These are phyloP conservation scores for Verticillium dahliae DNA, from an alignment of 2,329 filamentous ascomycete species.

Conservation along the genomic window DNA sequence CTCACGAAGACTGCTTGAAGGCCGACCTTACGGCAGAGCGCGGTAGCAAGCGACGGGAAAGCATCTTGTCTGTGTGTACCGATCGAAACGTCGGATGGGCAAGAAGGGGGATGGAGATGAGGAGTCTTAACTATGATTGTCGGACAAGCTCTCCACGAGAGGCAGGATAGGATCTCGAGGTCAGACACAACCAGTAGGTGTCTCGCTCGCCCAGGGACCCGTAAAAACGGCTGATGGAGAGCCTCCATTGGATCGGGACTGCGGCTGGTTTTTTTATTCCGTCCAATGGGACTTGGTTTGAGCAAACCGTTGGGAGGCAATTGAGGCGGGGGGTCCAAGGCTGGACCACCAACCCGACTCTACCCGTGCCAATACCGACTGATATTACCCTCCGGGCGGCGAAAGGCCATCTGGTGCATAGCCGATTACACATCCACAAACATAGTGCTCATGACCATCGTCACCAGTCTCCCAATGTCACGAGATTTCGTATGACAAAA, in stretches of 20 bases:
- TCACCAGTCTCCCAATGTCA: background rate
- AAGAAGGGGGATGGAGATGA: slow-evolving; percentile 2
- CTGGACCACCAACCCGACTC: background rate
- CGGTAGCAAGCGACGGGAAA: slow-evolving; percentile 55
- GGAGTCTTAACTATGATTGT: background rate
- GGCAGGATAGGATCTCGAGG: background rate
- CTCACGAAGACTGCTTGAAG: slow-evolving; percentile 45
- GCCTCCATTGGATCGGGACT: background rate
- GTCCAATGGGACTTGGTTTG: background rate
- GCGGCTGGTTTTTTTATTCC: background rate
- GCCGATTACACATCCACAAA: background rate
- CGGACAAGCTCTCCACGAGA: slow-evolving; percentile 3
- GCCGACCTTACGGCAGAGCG: slow-evolving; percentile 50
- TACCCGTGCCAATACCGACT: background rate
- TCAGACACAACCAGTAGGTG: background rate
- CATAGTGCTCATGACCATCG: background rate
- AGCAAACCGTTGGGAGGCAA: background rate
- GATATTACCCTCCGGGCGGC: background rate
- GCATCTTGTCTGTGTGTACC: slow-evolving; percentile 31
- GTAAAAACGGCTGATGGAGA: background rate
- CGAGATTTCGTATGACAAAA: background rate
- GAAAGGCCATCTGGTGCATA: background rate
- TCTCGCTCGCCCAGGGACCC: background rate
- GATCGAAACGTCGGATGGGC: slow-evolving; percentile 4
- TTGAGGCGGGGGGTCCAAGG: background rate